Percentiles rank a stretch among this genome's conserved stretches.
Conservation (phyloP, 257 asterid species). For the Ilex aquifolium region DNA sequence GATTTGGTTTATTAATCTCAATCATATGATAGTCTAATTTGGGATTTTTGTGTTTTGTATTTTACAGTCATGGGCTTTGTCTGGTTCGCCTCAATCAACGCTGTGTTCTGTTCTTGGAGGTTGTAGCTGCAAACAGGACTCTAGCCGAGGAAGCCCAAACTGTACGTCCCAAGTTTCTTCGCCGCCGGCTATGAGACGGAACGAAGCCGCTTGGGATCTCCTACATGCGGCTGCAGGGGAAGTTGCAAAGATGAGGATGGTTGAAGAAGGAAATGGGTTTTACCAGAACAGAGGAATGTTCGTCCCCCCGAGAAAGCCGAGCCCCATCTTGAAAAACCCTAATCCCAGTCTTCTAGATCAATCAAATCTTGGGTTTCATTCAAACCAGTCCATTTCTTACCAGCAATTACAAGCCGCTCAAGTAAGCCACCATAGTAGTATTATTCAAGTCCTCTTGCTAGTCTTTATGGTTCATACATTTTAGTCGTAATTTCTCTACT, state of each 20-base stretch:
- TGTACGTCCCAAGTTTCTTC: conserved; percentile 40
- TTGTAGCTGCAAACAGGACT: conserved; percentile 33
- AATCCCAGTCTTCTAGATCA: background rate
- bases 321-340: background rate
- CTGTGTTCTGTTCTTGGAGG: conserved; percentile 19
- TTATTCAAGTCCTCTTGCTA: no score
- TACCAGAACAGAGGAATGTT: background rate
- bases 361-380: background rate
- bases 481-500: no score
- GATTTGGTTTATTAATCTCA: no score
- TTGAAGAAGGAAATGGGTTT: conserved; percentile 38
- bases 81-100: conserved; percentile 77
- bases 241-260: conserved; percentile 45
- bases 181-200: conserved; percentile 18
- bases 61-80: conserved; percentile 33
- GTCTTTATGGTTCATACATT: background rate
- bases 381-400: background rate
- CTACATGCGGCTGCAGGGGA: conserved; percentile 56
- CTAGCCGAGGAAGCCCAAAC: conserved; percentile 39
- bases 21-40: no score
- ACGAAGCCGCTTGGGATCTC: conserved; percentile 31
- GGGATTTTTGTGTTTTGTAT: background rate
- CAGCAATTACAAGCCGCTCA: background rate
- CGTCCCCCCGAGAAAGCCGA: background rate
- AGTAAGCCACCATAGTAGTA: background rate